Conservation (phyloP, 345 rosid genomes). For the Aegle marmelos region DNA sequence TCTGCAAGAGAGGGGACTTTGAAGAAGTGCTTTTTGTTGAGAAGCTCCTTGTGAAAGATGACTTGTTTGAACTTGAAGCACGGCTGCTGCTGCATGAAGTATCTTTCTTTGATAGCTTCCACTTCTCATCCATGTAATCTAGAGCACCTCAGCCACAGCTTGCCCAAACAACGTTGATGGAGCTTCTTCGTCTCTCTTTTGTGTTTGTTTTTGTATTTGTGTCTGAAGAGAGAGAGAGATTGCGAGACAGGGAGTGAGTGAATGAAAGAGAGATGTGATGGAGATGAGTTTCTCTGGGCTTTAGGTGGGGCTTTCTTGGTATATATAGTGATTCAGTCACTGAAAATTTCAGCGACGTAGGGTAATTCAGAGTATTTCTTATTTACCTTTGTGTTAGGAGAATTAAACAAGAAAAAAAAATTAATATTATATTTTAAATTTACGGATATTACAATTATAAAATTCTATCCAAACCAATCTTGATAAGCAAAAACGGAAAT, state of each 20-base stretch:
- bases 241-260: neutral
- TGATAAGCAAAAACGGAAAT: no score
- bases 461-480: no score
- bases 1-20: slow-evolving; percentile 50
- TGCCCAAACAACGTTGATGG: slow-evolving; percentile 1
- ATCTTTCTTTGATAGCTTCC: slow-evolving; percentile 63
- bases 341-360: neutral
- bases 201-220: neutral
- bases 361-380: neutral
- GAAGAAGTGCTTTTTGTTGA: slow-evolving; percentile 69
- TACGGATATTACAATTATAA: no score
- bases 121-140: slow-evolving; percentile 71
- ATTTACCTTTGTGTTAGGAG: neutral
- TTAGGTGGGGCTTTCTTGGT: slow-evolving; percentile 16
- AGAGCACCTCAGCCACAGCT: neutral
- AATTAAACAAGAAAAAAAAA: no score
- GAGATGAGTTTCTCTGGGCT: slow-evolving; percentile 14
- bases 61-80: slow-evolving; percentile 37
- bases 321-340: slow-evolving; percentile 12
- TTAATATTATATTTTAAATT: no score
- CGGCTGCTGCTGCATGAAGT: slow-evolving; percentile 26
- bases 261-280: slow-evolving; percentile 4
- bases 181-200: neutral
- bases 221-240: neutral
- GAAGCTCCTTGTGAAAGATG: slow-evolving; percentile 56